Evolutionary conservation across 139 green algal genomes (phyloP).

Genomic region (Chlamydomonas sp.): DNA sequence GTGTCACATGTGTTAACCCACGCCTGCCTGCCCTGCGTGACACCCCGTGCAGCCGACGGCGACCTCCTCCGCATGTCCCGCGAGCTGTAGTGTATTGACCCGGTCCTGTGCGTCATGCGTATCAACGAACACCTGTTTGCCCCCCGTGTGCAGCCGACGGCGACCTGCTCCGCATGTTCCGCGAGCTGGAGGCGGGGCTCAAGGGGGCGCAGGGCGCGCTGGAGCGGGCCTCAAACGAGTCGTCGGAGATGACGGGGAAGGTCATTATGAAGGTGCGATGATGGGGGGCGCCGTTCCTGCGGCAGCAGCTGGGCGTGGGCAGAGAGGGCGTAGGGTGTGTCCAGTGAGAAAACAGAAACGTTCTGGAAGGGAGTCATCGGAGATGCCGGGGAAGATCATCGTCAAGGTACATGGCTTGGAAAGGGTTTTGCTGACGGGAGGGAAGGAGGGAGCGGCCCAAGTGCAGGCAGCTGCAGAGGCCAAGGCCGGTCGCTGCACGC

Average conservation of each 20-base stretch:
- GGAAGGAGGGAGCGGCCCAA: too few relatives aligned
- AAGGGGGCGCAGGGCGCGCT: not conserved
- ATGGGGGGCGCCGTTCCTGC: not conserved
- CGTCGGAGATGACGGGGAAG: slow-evolving; percentile 41
- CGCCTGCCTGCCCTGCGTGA: too few relatives aligned
- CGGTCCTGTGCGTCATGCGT: not conserved
- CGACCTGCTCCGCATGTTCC: slow-evolving; percentile 5
- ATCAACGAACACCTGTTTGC: not conserved
- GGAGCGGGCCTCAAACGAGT: slow-evolving; percentile 8
- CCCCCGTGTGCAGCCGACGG: slow-evolving; percentile 4
- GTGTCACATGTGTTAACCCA: too few relatives aligned
- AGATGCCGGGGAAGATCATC: too few relatives aligned
- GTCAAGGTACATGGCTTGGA: too few relatives aligned
- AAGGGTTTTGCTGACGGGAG: too few relatives aligned
- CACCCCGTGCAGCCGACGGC: not conserved
- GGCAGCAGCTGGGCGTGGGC: not conserved
- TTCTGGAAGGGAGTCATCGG: too few relatives aligned
- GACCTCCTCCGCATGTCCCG: not conserved
- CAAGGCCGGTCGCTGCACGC: too few relatives aligned
- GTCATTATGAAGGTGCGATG: slow-evolving; percentile 43
- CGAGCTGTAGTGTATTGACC: not conserved
- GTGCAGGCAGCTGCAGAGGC: too few relatives aligned
- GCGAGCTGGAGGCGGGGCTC: slow-evolving; percentile 14
- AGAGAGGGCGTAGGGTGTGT: not conserved
- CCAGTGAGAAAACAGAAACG: too few relatives aligned